Evolutionary conservation across 2,329 filamentous ascomycete species (phyloP), one percentile per base, ranked within the genome.

Genomic region (Exophiala mesophila): DNA sequence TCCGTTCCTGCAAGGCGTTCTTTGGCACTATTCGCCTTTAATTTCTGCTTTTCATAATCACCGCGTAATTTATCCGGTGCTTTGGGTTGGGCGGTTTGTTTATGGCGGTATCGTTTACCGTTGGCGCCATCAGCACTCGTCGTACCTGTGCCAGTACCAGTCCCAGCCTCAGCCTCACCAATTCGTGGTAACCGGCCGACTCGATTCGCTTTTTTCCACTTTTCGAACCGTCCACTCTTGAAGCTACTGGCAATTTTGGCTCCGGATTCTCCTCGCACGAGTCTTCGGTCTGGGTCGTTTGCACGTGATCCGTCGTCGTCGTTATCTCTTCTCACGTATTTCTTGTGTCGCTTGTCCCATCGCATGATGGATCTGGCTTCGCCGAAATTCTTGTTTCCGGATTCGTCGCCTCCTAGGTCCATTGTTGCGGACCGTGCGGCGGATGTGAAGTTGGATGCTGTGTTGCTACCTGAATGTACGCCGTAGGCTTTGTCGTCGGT

Each of bases 341-440:
- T 97, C 68, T 86, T 94, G 59, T 81, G 79, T 66, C 95, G 94
- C 71, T 94, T 90, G 70, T 98, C 92, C 92, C 92, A 98, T 54
- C 92, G 83, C 81, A 95, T 83, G 34, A 78, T 73, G 54, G 81
- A 83, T 34, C 82, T 77, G 2, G 88, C 80, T 56, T 86, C 80
- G 49, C 80, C 88, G 62, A 96, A 94, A 1, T 78, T 76, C 60
- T 86, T 85, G 23, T 6, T 12, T 55, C 79, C 78, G 8, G 77
- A 78, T 55, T 97, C 92, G 65, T 98, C 92, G 60, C 88, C 88
- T 47, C 78, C 83, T 9, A 98, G 80, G 63, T 50, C 92, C 87
- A 98, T 95, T 28, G 88, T 85, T 2, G 82, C 87, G 53, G 80
- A 79, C 55, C 88, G 79, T n/a, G 94, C 90, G 5, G 86, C 87